phyloP scores from a whole-genome alignment of 73 alveolate species.

The Durusdinium trenchii region DNA sequence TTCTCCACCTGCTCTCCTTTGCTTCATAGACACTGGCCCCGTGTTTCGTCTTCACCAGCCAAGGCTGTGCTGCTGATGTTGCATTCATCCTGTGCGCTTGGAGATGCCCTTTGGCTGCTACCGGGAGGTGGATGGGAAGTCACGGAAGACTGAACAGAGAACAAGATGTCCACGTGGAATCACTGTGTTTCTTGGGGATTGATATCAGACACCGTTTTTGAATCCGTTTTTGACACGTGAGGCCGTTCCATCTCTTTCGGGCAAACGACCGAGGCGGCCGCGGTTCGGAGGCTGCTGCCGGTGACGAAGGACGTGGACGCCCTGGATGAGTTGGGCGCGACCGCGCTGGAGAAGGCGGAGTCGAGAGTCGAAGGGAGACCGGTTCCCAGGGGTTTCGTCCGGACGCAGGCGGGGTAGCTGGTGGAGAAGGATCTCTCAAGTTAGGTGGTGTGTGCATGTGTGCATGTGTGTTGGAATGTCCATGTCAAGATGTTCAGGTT shows the following conservation, averaged over 20 bases:
- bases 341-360: constrained; percentile 40
- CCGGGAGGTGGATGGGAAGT: too few species aligned
- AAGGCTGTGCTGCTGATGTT: constrained; percentile 46
- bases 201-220: background rate
- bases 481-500: too few species aligned
- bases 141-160: background rate
- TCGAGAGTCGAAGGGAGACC: background rate
- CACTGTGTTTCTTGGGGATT: background rate
- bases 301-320: background rate
- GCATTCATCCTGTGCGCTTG: constrained; percentile 22
- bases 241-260: too few species aligned
- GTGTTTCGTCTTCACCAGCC: too few species aligned
- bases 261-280: constrained; percentile 42
- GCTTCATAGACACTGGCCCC: too few species aligned
- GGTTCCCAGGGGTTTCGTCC: background rate
- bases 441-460: too few species aligned
- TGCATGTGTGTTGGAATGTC: too few species aligned
- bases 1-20: too few species aligned
- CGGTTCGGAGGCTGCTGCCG: background rate
- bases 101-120: too few species aligned
- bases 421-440: too few species aligned
- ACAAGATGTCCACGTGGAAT: background rate
- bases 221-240: too few species aligned
- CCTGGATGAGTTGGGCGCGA: constrained; percentile 45
- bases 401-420: too few species aligned